These are phyloP conservation scores for Termitomyces sp. DNA, from an alignment of 768 basidiomycete genomes.

Conservation along the genomic window DNA sequence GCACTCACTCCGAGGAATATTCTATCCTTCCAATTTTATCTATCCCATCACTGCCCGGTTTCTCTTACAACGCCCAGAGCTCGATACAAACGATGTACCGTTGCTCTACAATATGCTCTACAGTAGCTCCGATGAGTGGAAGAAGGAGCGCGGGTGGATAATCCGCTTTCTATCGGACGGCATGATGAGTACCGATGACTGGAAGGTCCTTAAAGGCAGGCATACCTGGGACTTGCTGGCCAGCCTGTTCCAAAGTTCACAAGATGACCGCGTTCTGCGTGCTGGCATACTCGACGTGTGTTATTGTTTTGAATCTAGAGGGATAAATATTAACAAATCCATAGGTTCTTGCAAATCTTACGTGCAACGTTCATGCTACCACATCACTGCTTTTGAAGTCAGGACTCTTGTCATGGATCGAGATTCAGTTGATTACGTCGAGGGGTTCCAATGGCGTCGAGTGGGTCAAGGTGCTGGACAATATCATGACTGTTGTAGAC, in stretches of 20 bases:
- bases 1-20: conserved; percentile 76
- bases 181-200: conserved; percentile 69
- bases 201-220: conserved; percentile 72
- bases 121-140: conserved; percentile 74
- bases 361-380: conserved; percentile 61
- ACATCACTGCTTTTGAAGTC: conserved; percentile 68
- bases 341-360: conserved; percentile 72
- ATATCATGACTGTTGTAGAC: conserved; percentile 49
- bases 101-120: conserved; percentile 89
- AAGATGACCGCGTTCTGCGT: conserved; percentile 45
- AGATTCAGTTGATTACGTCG: conserved; percentile 51
- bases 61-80: conserved; percentile 79
- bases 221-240: conserved; percentile 89
- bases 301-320: neutral
- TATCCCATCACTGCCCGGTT: conserved; percentile 86
- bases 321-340: neutral
- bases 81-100: conserved; percentile 82
- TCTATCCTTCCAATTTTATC: conserved; percentile 83
- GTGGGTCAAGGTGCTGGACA: conserved; percentile 65
- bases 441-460: conserved; percentile 38
- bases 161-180: conserved; percentile 78
- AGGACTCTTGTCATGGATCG: conserved; percentile 75
- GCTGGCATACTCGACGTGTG: conserved; percentile 63
- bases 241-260: conserved; percentile 69
- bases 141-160: conserved; percentile 88